Evolutionary conservation across 2,329 filamentous ascomycete species (phyloP).

Genomic region (Graphium sp.): DNA sequence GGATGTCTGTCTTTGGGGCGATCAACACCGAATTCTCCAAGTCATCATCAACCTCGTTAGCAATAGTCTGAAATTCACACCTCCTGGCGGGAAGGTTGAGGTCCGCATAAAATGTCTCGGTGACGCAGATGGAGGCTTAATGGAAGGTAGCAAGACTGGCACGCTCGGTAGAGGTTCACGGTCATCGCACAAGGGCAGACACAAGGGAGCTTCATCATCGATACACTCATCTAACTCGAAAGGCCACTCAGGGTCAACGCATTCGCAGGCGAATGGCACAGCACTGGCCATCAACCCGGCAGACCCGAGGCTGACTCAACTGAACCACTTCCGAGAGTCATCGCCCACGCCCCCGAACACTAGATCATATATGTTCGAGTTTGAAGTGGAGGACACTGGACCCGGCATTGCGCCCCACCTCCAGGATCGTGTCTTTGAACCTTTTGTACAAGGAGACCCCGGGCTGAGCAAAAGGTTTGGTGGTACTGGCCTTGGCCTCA

Average conservation of each 20-base stretch:
- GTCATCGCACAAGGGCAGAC: slow-evolving; percentile 18
- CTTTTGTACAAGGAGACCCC: slow-evolving; percentile 85
- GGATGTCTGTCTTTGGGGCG: slow-evolving; percentile 84
- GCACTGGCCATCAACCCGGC: slow-evolving; percentile 46
- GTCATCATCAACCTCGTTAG: slow-evolving; percentile 89
- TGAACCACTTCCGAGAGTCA: slow-evolving; percentile 32
- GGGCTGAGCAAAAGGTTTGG: slow-evolving; percentile 81
- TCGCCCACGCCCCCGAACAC: slow-evolving; percentile 43
- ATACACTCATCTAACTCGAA: slow-evolving; percentile 33
- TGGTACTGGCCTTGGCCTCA: slow-evolving; percentile 73
- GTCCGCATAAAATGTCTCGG: slow-evolving; percentile 61
- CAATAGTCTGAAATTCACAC: slow-evolving; percentile 86
- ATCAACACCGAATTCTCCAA: slow-evolving; percentile 78
- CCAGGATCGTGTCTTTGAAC: slow-evolving; percentile 76
- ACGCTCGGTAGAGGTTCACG: not conserved
- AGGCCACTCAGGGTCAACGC: slow-evolving; percentile 7
- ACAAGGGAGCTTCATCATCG: slow-evolving; percentile 29
- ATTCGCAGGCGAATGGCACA: slow-evolving; percentile 21
- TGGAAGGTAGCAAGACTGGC: not conserved
- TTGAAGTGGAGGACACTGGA: slow-evolving; percentile 77
- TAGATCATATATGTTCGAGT: slow-evolving; percentile 61
- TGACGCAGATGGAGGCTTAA: slow-evolving; percentile 27
- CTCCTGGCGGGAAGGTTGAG: slow-evolving; percentile 55
- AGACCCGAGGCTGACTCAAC: slow-evolving; percentile 32
- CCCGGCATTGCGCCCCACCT: slow-evolving; percentile 68